phyloP scores from a whole-genome alignment of 2,329 filamentous ascomycete genomes.

The Apiospora rasikravindrae region DNA sequence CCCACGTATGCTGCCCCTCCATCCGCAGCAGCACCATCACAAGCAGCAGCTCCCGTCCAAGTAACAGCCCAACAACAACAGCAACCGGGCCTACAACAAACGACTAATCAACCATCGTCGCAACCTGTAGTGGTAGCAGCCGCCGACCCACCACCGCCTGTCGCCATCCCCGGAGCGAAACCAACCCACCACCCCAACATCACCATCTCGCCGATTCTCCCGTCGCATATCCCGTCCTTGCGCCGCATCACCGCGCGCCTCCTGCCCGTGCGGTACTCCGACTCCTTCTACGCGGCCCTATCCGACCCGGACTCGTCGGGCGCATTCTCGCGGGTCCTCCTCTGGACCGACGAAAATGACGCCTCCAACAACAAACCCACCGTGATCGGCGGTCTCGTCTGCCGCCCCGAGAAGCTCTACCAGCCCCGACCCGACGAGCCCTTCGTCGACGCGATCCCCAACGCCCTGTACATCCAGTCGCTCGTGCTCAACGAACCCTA shows the following conservation, averaged over 20 bases:
- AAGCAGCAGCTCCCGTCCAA: constrained; percentile 8
- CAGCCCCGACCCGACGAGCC: constrained; percentile 24
- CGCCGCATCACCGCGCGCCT: constrained; percentile 70
- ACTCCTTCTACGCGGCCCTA: constrained; percentile 65
- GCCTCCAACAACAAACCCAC: constrained; percentile 43
- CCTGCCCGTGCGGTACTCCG: constrained; percentile 67
- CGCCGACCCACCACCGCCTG: constrained; percentile 5
- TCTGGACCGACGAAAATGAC: constrained; percentile 53
- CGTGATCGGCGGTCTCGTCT: constrained; percentile 66
- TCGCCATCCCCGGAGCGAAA: constrained; percentile 38
- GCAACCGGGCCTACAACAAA: not conserved
- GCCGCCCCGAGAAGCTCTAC: constrained; percentile 60
- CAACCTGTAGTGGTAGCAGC: constrained; percentile 24
- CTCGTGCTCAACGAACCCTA: constrained; percentile 68
- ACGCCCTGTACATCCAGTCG: constrained; percentile 68
- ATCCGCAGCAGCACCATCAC: constrained; percentile 27
- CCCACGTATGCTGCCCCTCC: constrained; percentile 47
- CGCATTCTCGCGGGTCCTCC: constrained; percentile 64
- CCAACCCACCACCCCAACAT: constrained; percentile 53
- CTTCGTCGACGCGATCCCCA: constrained; percentile 35
- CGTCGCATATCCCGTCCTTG: constrained; percentile 60
- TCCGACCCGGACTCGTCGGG: constrained; percentile 54
- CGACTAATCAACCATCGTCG: not conserved
- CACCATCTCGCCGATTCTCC: constrained; percentile 55
- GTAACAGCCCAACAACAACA: constrained; percentile 9